Conservation (phyloP, 192 early-diverging fungal genomes). For the Spizellomyces punctatus region DNA sequence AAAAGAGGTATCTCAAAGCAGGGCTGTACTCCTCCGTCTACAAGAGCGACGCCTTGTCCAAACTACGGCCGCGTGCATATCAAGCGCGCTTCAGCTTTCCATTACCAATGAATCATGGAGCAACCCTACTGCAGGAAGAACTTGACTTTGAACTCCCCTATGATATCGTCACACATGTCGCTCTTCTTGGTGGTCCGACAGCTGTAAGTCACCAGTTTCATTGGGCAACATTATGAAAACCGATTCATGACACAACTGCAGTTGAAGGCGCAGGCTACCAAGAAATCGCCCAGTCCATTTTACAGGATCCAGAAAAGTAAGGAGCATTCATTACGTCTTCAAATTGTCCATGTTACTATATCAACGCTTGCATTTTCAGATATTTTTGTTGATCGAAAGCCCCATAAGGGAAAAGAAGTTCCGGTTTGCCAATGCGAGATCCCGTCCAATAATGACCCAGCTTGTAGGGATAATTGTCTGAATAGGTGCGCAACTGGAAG, state of each 20-base stretch:
- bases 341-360: not conserved
- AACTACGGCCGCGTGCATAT: not conserved
- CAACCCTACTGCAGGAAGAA: slow-evolving; percentile 51
- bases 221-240: slow-evolving; percentile 41
- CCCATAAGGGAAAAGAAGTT: slow-evolving; percentile 47
- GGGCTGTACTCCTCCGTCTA: slow-evolving; percentile 56
- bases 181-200: slow-evolving; percentile 21
- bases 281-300: slow-evolving; percentile 50
- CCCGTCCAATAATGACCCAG: slow-evolving; percentile 55
- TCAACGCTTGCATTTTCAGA: slow-evolving; percentile 44
- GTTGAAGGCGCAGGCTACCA: slow-evolving; percentile 8
- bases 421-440: slow-evolving; percentile 64
- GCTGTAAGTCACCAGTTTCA: not conserved
- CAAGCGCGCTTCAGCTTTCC: slow-evolving; percentile 39
- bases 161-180: slow-evolving; percentile 55
- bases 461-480: slow-evolving; percentile 72
- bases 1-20: slow-evolving; percentile 51
- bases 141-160: slow-evolving; percentile 68
- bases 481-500: slow-evolving; percentile 53
- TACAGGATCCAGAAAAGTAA: slow-evolving; percentile 59
- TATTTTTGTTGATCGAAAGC: slow-evolving; percentile 75
- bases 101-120: slow-evolving; percentile 66
- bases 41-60: slow-evolving; percentile 9
- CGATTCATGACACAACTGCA: slow-evolving; percentile 4
- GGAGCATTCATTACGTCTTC: slow-evolving; percentile 13